These are phyloP conservation scores for Erysiphe pulchra DNA, from an alignment of 2,329 filamentous ascomycete genomes.

Conservation along the genomic window DNA sequence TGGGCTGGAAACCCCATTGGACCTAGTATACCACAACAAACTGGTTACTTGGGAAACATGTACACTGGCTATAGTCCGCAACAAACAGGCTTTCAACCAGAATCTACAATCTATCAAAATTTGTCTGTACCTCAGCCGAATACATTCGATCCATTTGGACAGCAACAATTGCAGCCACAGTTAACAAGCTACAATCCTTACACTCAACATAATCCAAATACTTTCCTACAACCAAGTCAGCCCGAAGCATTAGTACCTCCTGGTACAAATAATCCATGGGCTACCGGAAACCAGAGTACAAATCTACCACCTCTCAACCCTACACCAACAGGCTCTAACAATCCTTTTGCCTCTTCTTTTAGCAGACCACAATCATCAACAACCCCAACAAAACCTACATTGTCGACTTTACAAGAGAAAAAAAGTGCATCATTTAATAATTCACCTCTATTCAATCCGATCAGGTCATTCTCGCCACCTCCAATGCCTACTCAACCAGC, in stretches of 20 bases:
- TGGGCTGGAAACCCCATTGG: slow-evolving; percentile 93
- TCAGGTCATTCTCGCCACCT: slow-evolving; percentile 19
- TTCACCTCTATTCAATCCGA: slow-evolving; percentile 22
- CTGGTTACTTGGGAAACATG: slow-evolving; percentile 38
- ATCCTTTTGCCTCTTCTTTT: slow-evolving; percentile 69
- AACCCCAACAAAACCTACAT: slow-evolving; percentile 34
- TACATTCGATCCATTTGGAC: slow-evolving; percentile 44
- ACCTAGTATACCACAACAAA: slow-evolving; percentile 51
- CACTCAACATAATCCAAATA: slow-evolving; percentile 17
- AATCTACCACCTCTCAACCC: slow-evolving; percentile 40
- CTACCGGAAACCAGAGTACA: slow-evolving; percentile 27
- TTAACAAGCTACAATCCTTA: slow-evolving; percentile 31
- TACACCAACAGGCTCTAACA: slow-evolving; percentile 85
- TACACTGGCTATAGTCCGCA: slow-evolving; percentile 17
- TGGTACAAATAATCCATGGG: slow-evolving; percentile 90
- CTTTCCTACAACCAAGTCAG: slow-evolving; percentile 21
- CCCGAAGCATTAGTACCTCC: slow-evolving; percentile 38
- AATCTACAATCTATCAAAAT: slow-evolving; percentile 39
- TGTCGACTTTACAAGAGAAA: slow-evolving; percentile 60
- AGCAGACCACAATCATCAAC: slow-evolving; percentile 29
- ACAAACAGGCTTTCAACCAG: slow-evolving; percentile 18
- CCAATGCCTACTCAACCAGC: slow-evolving; percentile 12
- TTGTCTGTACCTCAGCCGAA: slow-evolving; percentile 45
- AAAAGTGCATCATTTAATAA: slow-evolving; percentile 33
- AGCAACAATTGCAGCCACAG: slow-evolving; percentile 22